Evolutionary conservation across 2,329 filamentous ascomycete genomes (phyloP).

Genomic region (Chaetomiaceae sp.): DNA sequence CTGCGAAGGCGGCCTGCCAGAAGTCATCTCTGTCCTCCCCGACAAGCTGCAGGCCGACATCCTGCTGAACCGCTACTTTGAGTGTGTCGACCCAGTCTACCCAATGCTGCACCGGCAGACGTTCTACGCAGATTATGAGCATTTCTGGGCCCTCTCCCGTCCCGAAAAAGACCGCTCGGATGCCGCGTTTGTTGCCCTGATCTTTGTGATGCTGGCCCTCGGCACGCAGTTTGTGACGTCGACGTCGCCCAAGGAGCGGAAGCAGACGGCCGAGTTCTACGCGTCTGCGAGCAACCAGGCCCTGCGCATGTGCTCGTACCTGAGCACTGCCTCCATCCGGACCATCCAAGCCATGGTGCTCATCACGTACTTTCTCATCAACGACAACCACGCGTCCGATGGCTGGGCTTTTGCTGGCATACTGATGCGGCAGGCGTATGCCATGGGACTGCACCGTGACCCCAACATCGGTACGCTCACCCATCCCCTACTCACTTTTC

Average conservation of each 20-base stretch:
- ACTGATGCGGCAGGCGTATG: constrained; percentile 71
- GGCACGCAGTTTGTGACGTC: constrained; percentile 71
- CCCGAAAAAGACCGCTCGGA: constrained; percentile 59
- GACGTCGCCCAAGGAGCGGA: constrained; percentile 56
- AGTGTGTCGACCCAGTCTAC: constrained; percentile 74
- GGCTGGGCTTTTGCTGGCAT: constrained; percentile 80
- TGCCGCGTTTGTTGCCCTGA: constrained; percentile 64
- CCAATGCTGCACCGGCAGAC: constrained; percentile 73
- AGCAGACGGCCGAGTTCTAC: constrained; percentile 77
- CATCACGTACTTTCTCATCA: constrained; percentile 80
- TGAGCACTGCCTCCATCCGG: constrained; percentile 67
- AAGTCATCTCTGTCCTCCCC: constrained; percentile 71
- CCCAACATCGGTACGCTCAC: constrained; percentile 60
- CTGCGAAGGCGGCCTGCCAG: constrained; percentile 66
- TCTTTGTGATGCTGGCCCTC: constrained; percentile 73
- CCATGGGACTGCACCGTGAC: constrained; percentile 75
- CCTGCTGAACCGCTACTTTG: constrained; percentile 59
- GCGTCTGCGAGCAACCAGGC: constrained; percentile 76
- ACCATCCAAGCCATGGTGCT: constrained; percentile 78
- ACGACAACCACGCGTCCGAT: constrained; percentile 79
- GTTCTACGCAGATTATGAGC: constrained; percentile 74
- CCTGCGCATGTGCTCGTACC: constrained; percentile 68
- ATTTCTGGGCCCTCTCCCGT: constrained; percentile 63
- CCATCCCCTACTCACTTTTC: neutral
- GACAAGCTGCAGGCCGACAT: constrained; percentile 73